Evolutionary conservation across 306 rosid species (phyloP).

Genomic region (Neltuma alba): DNA sequence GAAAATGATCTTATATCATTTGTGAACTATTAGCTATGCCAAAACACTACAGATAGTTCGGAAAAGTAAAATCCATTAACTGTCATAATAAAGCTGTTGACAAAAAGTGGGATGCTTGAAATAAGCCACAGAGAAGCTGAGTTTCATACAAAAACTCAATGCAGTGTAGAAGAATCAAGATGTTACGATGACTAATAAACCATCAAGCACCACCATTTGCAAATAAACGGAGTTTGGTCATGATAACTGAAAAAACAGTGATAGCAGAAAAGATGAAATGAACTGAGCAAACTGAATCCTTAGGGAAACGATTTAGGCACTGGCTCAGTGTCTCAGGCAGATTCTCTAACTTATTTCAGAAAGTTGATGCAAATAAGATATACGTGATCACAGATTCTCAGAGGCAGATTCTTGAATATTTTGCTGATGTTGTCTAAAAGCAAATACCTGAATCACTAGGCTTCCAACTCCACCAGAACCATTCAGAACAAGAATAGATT

Average conservation of each 20-base stretch:
- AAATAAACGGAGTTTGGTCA: not conserved
- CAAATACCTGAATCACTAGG: conserved; percentile 84
- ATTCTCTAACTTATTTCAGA: not conserved
- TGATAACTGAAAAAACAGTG: not conserved
- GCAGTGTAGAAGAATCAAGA: not conserved
- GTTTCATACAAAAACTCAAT: not conserved
- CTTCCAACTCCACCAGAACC: conserved; percentile 99
- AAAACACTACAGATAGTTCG: not conserved
- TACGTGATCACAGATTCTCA: not conserved
- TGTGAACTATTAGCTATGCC: not conserved
- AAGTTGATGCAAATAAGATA: not conserved
- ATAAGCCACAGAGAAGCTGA: not conserved
- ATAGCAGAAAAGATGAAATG: not conserved
- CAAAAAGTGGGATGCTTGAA: not conserved
- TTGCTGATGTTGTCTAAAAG: not conserved
- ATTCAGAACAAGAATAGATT: conserved; percentile 87
- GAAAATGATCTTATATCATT: not conserved
- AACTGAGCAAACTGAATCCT: not conserved
- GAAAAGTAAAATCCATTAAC: not conserved
- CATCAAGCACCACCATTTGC: not conserved
- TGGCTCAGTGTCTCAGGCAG: not conserved
- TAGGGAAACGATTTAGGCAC: not conserved
- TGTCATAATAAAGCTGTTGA: not conserved
- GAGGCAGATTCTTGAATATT: too few species aligned
- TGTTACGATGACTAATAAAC: not conserved